Percentiles rank a stretch among this genome's conserved stretches.
Conservation (phyloP, 225 moss, liverwort and hornwort genomes). For the Physcomitrellopsis africana region DNA sequence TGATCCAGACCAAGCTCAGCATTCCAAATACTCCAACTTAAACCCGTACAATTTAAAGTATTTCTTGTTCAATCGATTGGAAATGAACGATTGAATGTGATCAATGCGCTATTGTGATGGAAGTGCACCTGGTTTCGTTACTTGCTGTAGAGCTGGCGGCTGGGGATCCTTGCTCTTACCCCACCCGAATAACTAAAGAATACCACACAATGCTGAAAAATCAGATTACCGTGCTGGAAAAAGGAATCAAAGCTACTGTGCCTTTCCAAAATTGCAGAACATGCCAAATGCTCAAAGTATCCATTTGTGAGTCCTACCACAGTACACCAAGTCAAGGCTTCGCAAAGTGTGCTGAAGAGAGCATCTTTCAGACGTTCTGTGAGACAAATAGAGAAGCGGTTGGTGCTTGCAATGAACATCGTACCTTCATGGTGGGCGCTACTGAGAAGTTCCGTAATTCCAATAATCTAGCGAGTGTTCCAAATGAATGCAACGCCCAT, state of each 20-base stretch:
- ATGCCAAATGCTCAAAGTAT: neutral
- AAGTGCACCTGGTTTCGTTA: constrained; percentile 35
- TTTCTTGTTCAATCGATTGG: too few relatives aligned
- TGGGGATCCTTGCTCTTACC: constrained; percentile 35
- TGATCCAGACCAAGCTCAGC: too few relatives aligned
- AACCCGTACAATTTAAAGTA: too few relatives aligned
- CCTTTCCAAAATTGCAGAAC: neutral
- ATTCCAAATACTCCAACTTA: too few relatives aligned
- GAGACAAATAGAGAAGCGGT: neutral
- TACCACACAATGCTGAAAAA: neutral
- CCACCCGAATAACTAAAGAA: constrained; percentile 47
- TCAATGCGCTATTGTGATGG: neutral
- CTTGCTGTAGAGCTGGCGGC: constrained; percentile 27
- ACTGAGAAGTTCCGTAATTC: constrained; percentile 2
- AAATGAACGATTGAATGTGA: neutral
- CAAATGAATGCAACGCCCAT: constrained; percentile 24
- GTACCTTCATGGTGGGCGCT: constrained; percentile 42
- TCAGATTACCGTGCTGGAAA: neutral
- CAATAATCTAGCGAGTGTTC: neutral
- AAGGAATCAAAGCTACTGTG: neutral
- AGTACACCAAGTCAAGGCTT: neutral
- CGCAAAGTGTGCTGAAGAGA: neutral
- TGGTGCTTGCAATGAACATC: neutral
- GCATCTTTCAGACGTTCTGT: neutral
- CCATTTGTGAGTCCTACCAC: too few relatives aligned